Percentiles rank a stretch among this genome's conserved stretches.
These are phyloP conservation scores for Chytriomyces sp. DNA, from an alignment of 192 early-diverging fungal genomes.

Conservation along the genomic window DNA sequence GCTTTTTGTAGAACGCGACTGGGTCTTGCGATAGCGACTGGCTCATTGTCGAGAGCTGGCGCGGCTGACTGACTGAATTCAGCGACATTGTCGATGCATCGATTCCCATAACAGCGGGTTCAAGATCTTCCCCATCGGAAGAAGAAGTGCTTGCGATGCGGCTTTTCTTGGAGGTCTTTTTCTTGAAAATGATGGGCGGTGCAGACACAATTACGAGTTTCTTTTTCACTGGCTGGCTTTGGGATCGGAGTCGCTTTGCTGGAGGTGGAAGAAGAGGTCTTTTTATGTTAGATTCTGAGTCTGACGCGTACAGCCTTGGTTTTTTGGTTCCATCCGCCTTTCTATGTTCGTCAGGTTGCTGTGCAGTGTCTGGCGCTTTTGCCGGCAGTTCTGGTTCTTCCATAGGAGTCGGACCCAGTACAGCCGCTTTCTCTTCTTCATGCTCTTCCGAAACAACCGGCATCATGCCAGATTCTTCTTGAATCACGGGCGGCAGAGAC, in stretches of 20 bases:
- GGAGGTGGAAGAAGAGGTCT: neutral
- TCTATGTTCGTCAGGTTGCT: neutral
- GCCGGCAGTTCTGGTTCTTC: neutral
- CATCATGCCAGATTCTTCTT: neutral
- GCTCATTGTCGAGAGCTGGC: neutral
- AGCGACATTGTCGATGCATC: no score
- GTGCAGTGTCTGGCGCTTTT: neutral
- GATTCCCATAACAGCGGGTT: neutral
- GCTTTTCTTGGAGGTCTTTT: neutral
- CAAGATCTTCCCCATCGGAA: neutral
- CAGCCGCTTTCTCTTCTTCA: neutral
- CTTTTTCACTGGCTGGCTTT: neutral
- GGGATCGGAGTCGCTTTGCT: neutral
- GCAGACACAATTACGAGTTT: conserved; percentile 4
- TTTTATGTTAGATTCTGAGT: conserved; percentile 2
- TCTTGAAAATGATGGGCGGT: neutral
- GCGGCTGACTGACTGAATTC: no score
- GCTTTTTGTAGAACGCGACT: conserved; percentile 35
- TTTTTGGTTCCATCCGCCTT: neutral
- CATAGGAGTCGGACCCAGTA: neutral
- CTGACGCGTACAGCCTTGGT: neutral
- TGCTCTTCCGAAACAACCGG: no score
- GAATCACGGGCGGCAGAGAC: neutral
- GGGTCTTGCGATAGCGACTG: conserved; percentile 27
- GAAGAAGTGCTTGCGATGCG: conserved; percentile 20